Conservation (phyloP, 331 rosid species). For the Malus hybrid region DNA sequence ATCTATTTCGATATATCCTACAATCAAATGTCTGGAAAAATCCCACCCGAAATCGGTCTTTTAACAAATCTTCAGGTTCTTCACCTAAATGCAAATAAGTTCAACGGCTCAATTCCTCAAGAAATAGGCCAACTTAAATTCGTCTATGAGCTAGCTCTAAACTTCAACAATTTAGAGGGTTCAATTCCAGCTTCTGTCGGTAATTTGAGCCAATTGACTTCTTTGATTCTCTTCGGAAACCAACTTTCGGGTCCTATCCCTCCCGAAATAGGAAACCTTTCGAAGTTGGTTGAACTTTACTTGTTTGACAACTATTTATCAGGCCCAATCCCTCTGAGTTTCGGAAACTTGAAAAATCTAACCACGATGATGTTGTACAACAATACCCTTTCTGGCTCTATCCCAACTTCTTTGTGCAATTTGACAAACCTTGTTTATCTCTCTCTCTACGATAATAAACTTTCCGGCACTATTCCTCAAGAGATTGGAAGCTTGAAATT, state of each 20-base stretch:
- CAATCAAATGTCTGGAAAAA: slow-evolving; percentile 5
- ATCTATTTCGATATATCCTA: neutral
- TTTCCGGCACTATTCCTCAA: slow-evolving; percentile 6
- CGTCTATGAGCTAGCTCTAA: neutral
- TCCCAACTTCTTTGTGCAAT: neutral
- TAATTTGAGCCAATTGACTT: neutral
- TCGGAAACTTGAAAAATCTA: neutral
- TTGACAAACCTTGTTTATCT: neutral
- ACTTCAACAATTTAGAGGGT: neutral
- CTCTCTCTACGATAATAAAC: neutral
- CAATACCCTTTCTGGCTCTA: neutral
- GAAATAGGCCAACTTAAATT: slow-evolving; percentile 5
- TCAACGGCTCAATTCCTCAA: slow-evolving; percentile 7
- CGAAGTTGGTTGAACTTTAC: neutral
- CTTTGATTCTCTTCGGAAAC: neutral
- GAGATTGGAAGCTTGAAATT: slow-evolving; percentile 3
- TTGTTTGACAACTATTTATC: neutral
- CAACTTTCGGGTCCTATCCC: slow-evolving; percentile 1
- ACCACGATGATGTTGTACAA: neutral
- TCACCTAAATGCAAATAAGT: neutral
- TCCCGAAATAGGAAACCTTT: neutral
- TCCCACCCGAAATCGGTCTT: slow-evolving; percentile 6
- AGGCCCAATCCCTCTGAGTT: neutral
- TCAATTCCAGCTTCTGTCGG: slow-evolving; percentile 2
- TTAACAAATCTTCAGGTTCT: neutral